Base-by-base conservation (phyloP, 2,329 filamentous ascomycete species). In the Fusarium tjaetaba region DNA sequence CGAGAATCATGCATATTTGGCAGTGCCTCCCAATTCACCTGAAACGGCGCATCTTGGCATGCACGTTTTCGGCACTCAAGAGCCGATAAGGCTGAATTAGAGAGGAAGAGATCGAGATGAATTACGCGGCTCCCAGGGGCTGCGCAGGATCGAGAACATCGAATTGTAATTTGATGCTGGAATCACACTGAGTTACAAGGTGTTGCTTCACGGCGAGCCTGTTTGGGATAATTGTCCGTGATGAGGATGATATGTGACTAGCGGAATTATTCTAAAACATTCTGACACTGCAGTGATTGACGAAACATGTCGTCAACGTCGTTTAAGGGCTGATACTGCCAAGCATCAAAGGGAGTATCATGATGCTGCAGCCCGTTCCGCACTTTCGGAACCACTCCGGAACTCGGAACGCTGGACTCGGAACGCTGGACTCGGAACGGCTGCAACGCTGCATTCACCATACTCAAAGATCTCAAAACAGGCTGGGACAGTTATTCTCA, bases 21-120 rank as follows among this genome's bases (percentile, higher is more conserved):
- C 32, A 24, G n/a, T n/a, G 53, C n/a, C 55, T 46, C 18, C 14
- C 11, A 45, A n/a, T 18, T 22, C 26, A 38, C 51, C 60, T 28
- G 52, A 62, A 62, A 38, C 52, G 26, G 28, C 3, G 7, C 13
- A 32, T 59, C 26, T 59, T 46, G 38, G 30, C 55, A 20, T 18
- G 13, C 32, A 58, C 22, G 18, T 13, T 53, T 13, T 4, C 55
- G 60, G 60, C 32, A 28, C 16, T 28, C 11, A 13, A 38, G n/a
- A 28, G 30, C 55, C 60, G 32, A 46, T 62, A 39, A 59, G 42
- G 41, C 41, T 46, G 24, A 58, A 62, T 26, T 43, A 38, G 14
- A 46, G 13, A 18, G 39, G 1, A 2, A 22, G 6, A 38, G 34
- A 41, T 38, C 18, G 26, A 26, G 30, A 18, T 43, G 36, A 30